Evolutionary conservation across 2,329 filamentous ascomycete species (phyloP), one percentile per base, ranked within the genome.

Genomic region (Apiospora marii): DNA sequence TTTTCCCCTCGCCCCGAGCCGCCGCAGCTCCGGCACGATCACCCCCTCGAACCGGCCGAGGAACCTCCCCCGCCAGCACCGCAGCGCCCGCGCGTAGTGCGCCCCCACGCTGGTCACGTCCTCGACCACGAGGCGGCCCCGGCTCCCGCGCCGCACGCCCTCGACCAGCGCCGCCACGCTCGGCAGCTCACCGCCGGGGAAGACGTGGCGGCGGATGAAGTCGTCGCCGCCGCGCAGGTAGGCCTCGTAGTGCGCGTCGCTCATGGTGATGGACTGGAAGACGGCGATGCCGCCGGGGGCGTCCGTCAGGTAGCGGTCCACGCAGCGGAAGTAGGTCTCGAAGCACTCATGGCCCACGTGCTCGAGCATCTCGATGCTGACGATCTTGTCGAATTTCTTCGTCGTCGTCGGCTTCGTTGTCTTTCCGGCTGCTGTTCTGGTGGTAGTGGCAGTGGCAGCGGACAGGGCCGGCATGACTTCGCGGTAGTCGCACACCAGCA

Each of bases 111-210:
- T 37, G 27, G 14, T 61, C 14, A 61, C 16, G 6, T 61, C 53
- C 48, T 51, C 48, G n/a, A 51, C n/a, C 1, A 51, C 48, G 48
- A 51, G 48, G 0, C 48, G 48, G 12, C 48, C 48, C 48, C n/a
- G 1, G n/a, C n/a, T 1, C n/a, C 48, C 48, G 48, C 48, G 48
- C 48, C n/a, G 48, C n/a, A 51, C 12, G 22, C 48, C 30, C 53
- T 30, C 53, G 27, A 34, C 27, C 27, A 22, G 53, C 27, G 53
- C 27, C 27, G 53, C 53, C 14, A 61, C 27, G 27, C 53, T 61
- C 27, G 53, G 48, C 48, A 51, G 48, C 48, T 51, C 48, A n/a
- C 48, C 48, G 48, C 48, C 48, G 48, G 48, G n/a, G 53, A 61
- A 61, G 4, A 30, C 53, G 53, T 30, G 34, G 53, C 27, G 53